Evolutionary conservation across 2,329 filamentous ascomycete genomes (phyloP).

Genomic region (Blumeria hordei): DNA sequence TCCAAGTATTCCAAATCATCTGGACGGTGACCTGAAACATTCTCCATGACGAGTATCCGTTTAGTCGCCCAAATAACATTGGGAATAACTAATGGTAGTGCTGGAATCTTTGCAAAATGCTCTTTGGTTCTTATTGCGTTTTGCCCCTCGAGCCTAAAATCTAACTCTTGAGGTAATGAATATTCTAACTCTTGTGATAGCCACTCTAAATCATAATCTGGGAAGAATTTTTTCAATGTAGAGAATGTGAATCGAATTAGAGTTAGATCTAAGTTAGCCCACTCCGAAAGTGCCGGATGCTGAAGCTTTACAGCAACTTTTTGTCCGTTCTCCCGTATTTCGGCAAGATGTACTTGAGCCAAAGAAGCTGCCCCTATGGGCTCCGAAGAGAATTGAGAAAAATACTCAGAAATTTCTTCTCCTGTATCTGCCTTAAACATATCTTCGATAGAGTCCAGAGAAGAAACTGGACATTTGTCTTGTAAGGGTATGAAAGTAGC

Average conservation of each 20-base stretch:
- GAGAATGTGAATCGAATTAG: constrained; percentile 77
- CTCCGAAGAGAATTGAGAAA: constrained; percentile 55
- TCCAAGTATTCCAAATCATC: constrained; percentile 82
- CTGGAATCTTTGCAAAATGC: constrained; percentile 53
- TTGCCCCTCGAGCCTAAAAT: constrained; percentile 64
- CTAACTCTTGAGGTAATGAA: constrained; percentile 73
- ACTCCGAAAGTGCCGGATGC: constrained; percentile 71
- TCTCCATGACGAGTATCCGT: constrained; percentile 88
- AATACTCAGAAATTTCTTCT: constrained; percentile 52
- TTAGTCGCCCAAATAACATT: constrained; percentile 73
- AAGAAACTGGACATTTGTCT: constrained; percentile 85
- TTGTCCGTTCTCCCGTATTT: constrained; percentile 55
- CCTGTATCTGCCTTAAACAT: constrained; percentile 79
- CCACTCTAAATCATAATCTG: constrained; percentile 95
- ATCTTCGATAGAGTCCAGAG: constrained; percentile 58
- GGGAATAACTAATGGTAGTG: constrained; percentile 69
- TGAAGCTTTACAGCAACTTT: constrained; percentile 93
- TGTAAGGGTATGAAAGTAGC: constrained; percentile 88
- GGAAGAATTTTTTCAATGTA: constrained; percentile 78
- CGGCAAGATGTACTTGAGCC: constrained; percentile 81
- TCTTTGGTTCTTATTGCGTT: constrained; percentile 61
- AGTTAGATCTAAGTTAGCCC: constrained; percentile 67
- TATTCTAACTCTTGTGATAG: constrained; percentile 78
- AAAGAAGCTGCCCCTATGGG: constrained; percentile 86
- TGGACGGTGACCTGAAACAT: constrained; percentile 60